A percentile compares a stretch with the other conserved stretches of the same genome.
phyloP scores from a whole-genome alignment of 352 stramenopile genomes.

The Thraustotheca clavata region DNA sequence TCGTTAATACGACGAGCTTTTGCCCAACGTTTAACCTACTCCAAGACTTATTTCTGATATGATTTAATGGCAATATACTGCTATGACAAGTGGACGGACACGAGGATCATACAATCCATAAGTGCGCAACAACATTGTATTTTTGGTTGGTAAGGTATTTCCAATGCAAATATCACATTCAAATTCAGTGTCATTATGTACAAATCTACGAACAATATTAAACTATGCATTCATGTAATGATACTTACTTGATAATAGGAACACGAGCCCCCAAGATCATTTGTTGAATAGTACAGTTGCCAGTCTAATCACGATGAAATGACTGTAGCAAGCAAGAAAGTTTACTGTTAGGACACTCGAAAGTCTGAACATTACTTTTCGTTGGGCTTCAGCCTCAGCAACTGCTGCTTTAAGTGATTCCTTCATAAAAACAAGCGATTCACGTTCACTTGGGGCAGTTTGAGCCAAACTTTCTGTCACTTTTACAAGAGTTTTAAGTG shows the following conservation, averaged over 20 bases:
- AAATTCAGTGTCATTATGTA: conserved; percentile 38
- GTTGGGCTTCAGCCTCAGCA: background rate
- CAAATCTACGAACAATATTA: conserved; percentile 31
- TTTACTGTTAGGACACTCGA: background rate
- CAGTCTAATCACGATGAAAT: background rate
- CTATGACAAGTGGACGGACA: conserved; percentile 84
- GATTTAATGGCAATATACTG: conserved; percentile 26
- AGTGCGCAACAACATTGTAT: conserved; percentile 67
- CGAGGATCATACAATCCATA: conserved; percentile 73
- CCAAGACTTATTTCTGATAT: no score
- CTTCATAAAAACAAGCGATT: background rate
- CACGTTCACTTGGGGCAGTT: background rate
- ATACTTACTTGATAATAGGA: conserved; percentile 46
- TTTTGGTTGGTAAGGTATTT: conserved; percentile 69
- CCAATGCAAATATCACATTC: conserved; percentile 82
- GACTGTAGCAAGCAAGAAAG: background rate
- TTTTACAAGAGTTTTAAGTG: background rate
- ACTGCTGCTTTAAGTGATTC: background rate
- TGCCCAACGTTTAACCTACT: conserved; percentile 95
- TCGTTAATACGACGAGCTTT: conserved; percentile 96
- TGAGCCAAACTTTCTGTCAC: background rate
- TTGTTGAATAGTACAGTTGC: conserved; percentile 44
- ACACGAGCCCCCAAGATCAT: conserved; percentile 67
- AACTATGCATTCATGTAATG: background rate
- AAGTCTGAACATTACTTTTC: background rate